Base-by-base conservation (phyloP, 495 filamentous ascomycete species). In the Oidiodendron maius region DNA sequence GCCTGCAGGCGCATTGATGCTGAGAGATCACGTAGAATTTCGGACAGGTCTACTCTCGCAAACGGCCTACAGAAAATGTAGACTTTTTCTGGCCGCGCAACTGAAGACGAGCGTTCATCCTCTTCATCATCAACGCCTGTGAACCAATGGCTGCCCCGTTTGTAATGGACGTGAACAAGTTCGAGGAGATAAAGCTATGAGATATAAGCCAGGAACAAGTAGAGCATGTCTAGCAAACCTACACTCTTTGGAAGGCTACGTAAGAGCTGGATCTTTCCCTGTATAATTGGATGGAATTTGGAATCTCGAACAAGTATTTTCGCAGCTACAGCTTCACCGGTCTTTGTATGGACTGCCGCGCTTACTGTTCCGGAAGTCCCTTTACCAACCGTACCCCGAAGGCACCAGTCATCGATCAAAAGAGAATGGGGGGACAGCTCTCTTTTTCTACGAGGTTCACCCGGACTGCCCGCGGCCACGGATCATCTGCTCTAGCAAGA, bases 41-140 rank as follows among this genome's bases (percentile, higher is more conserved):
- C 43, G 23, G 25, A 5, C 6, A 46, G 15, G 5, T 23, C 35
- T 4, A 12, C 10, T 16, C 43, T 23, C 4, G 43, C 43, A 18
- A 46, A 46, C n/a, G 43, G 43, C 5, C 11, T 34, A 17, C 11
- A 46, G 17, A 46, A 32, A 8, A 46, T 46, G 4, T 12, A 15
- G 35, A 46, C 43, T 22, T 17, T 30, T 46, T 46, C 43, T 34
- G 43, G 43, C 10, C 43, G 43, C 5, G 43, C 43, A 18, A 12
- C 12, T 17, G 35, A 46, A 4, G n/a, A 12, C 15, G 30, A 20
- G 11, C 43, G 43, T 34, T 46, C 43, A 20, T 46, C 43, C 43
- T 22, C 25, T n/a, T 46, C 43, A 34, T 46, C 43, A 6, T 10
- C 43, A 4, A 18, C 11, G 6, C 23, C 25, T 32, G 24, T 15